Base-by-base conservation (phyloP, 2,329 filamentous ascomycete genomes). In the Helminthosporium solani region DNA sequence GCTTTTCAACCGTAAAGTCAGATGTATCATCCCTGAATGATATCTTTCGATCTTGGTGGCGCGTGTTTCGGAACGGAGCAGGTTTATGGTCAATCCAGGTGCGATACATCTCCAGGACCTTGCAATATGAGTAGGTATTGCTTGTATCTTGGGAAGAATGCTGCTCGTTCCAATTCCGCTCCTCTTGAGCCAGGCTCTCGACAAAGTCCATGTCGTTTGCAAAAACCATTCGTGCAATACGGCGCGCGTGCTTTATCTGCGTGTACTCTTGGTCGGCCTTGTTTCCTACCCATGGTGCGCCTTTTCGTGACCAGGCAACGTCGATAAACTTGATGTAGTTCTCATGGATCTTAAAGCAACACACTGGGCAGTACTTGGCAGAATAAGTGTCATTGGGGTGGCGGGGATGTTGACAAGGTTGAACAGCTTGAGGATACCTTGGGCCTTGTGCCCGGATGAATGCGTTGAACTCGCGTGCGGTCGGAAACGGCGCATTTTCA, bases 301-400 rank as follows among this genome's bases (percentile, higher is more conserved):
- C 38, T 16, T 30, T 40, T 12, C 25, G 14, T 9, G 30, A n/a
- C 38, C 38, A 40, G 27, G 40, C 40, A 25, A 15, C 15, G 8
- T 34, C 30, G 16, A 42, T 42, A 14, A 33, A 35, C 30, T 42
- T 25, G 23, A 42, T 25, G n/a, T 31, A 42, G 21, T 33, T 42
- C 14, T 8, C 23, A 27, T 42, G 40, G 7, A 42, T 42, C 14
- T 42, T 19, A 9, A 21, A 33, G 12, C 20, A 18, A 16, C 40
- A 42, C 30, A 42, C 40, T 16, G 40, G 40, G 16, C 40, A 42
- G 23, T 33, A 35, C 15, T 31, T 15, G 5, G 14, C 23, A 3
- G 28, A 34, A 19, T 25, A 34, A 7, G 9, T 33, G 19, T 42
- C 40, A 16, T 11, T 18, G 8, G 40, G 40, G 21, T 42, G 40